Evolutionary conservation across 192 early-diverging fungal genomes (phyloP).

Genomic region (Podila horticola): DNA sequence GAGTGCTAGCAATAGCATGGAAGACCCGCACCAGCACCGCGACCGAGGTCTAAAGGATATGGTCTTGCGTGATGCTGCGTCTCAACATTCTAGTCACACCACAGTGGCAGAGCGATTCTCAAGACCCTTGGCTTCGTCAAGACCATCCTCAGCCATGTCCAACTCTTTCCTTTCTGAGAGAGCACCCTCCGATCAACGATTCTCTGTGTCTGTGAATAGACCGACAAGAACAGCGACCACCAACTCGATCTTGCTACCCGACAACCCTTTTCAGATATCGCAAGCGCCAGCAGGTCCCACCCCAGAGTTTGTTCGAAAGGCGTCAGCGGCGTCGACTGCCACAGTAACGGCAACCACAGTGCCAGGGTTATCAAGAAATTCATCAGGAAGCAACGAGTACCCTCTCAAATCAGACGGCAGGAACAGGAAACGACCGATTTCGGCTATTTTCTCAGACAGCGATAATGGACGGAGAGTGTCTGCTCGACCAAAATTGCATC

Average conservation of each 20-base stretch:
- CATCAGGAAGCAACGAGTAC: not conserved
- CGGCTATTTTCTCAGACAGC: slow-evolving; percentile 5
- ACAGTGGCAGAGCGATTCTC: not conserved
- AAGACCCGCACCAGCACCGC: not conserved
- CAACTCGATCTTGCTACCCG: not conserved
- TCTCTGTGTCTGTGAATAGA: not conserved
- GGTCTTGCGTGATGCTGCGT: too few relatives aligned
- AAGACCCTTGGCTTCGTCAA: not conserved
- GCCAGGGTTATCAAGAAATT: not conserved
- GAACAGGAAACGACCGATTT: slow-evolving; percentile 18
- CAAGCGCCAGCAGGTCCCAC: not conserved
- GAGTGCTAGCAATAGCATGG: not conserved
- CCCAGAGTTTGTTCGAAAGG: not conserved
- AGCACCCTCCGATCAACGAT: not conserved
- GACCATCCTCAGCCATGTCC: not conserved
- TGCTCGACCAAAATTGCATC: not conserved
- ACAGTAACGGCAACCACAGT: not conserved
- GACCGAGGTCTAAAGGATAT: not conserved
- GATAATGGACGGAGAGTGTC: not conserved
- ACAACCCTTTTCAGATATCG: not conserved
- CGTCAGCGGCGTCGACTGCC: not conserved
- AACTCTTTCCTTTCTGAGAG: not conserved
- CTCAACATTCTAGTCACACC: too few relatives aligned
- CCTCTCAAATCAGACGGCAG: not conserved
- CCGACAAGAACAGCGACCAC: not conserved